Evolutionary conservation across 2,329 filamentous ascomycete genomes (phyloP), one percentile per base, ranked within the genome.

Genomic region (Paecilomyces formosus): DNA sequence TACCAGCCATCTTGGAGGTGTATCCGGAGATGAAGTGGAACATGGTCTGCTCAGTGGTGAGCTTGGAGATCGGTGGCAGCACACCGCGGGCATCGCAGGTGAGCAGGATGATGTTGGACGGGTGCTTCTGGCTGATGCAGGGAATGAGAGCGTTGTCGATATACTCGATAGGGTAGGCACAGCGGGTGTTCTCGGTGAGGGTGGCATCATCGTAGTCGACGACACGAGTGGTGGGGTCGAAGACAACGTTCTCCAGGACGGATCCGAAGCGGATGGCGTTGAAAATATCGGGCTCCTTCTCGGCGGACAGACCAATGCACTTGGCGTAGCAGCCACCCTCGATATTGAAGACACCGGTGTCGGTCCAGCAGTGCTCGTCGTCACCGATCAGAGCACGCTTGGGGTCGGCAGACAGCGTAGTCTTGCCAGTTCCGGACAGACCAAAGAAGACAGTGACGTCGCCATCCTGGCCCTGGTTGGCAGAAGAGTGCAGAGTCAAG

Each of bases 11-110:
- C 88, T 99, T 99, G 74, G 93, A 97, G 64, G 94, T 99, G 85
- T 99, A 99, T 69, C 94, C 94, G 18, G 90, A 96, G 79, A 99
- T 99, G 87, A 99, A 99, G 85, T 99, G 94, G 88, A 97, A 99
- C 93, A 99, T 97, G 77, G 92, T 96, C 82, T 97, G 94, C 70
- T 90, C 86, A 64, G 88, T 85, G 82, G 89, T 87, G 74, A 99
- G 88, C 84, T 97, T 97, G 70, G 92, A 97, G 79, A 99, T 97
- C 54, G 94, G 94, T 58, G 94, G 94, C 58, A 99, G 87, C 55
- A 99, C 94, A 82, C 94, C 94, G 67, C 94, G 91, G 61, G 94
- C 94, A 71, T 99, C 94, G 81, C 94, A 99, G 63, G 94, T 99
- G 68, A 99, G 87, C 68, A 99, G 88, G 73, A 99, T 90, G 79